Evolutionary conservation across 2,329 filamentous ascomycete genomes (phyloP).

Genomic region (Botrytis hyacinthi): DNA sequence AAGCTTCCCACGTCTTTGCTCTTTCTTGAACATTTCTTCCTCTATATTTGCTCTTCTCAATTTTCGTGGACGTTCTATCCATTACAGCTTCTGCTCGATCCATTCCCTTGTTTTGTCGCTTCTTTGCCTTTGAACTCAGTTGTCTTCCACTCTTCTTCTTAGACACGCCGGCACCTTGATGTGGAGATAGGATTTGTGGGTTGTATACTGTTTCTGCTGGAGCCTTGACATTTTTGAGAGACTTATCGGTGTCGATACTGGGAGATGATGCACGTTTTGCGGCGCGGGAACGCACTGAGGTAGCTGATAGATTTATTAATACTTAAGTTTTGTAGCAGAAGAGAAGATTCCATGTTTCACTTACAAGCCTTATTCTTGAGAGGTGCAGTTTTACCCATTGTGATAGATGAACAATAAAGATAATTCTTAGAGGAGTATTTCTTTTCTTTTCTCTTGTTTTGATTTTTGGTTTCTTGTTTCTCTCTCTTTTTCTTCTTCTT

Average conservation of each 20-base stretch:
- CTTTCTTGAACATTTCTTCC: conserved; percentile 49
- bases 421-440: background rate
- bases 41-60: conserved; percentile 53
- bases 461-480: background rate
- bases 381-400: conserved; percentile 40
- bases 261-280: conserved; percentile 71
- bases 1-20: conserved; percentile 56
- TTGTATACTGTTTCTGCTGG: conserved; percentile 49
- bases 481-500: background rate
- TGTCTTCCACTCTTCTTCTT: conserved; percentile 63
- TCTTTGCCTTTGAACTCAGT: conserved; percentile 54
- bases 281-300: conserved; percentile 70
- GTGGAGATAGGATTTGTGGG: conserved; percentile 67
- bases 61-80: conserved; percentile 57
- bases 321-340: background rate
- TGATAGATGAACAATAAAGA: conserved; percentile 6
- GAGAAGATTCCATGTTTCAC: background rate
- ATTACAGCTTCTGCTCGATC: conserved; percentile 59
- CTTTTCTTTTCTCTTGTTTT: background rate
- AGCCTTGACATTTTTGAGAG: conserved; percentile 58
- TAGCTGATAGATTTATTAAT: conserved; percentile 30
- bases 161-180: conserved; percentile 63
- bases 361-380: conserved; percentile 37
- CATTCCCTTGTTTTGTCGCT: conserved; percentile 55
- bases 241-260: conserved; percentile 69